Evolutionary conservation across 805 yeast genomes (phyloP).

Genomic region (Saccharomycopsis sp.): DNA sequence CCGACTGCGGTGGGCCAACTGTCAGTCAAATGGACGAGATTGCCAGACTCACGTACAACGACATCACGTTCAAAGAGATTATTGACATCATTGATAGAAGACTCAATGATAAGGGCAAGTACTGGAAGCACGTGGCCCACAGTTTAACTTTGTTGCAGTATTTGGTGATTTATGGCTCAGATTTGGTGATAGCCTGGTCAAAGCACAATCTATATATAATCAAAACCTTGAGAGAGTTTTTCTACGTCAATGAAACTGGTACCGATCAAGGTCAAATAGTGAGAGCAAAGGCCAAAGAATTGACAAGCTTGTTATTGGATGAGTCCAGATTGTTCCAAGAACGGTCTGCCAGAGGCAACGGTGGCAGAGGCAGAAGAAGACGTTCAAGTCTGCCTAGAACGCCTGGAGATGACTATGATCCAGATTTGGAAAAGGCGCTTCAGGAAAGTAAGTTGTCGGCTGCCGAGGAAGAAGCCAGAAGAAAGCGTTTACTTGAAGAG

Average conservation of each 20-base stretch:
- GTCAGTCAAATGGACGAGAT: conserved; percentile 76
- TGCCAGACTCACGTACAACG: conserved; percentile 61
- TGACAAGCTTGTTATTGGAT: conserved; percentile 70
- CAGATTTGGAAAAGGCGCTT: conserved; percentile 69
- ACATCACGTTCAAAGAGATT: conserved; percentile 71
- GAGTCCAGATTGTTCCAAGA: conserved; percentile 72
- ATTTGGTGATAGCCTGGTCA: conserved; percentile 86
- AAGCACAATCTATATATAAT: conserved; percentile 80
- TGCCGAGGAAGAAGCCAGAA: conserved; percentile 65
- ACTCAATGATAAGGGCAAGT: conserved; percentile 89
- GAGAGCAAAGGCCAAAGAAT: conserved; percentile 83
- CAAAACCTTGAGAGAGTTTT: conserved; percentile 86
- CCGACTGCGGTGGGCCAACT: conserved; percentile 80
- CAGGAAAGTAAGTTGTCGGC: conserved; percentile 77
- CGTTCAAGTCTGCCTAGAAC: conserved; percentile 30
- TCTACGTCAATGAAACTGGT: conserved; percentile 62
- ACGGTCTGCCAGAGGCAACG: conserved; percentile 35
- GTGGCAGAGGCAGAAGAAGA: conserved; percentile 24
- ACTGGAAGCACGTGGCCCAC: conserved; percentile 95
- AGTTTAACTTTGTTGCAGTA: conserved; percentile 84
- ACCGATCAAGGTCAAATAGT: conserved; percentile 82
- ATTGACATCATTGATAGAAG: conserved; percentile 93
- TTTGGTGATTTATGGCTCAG: conserved; percentile 76
- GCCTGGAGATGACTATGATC: conserved; percentile 45
- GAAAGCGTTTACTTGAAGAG: conserved; percentile 34